Base-by-base conservation (phyloP, 1,139 yeast species). In the Torulaspora pretoriensis region DNA sequence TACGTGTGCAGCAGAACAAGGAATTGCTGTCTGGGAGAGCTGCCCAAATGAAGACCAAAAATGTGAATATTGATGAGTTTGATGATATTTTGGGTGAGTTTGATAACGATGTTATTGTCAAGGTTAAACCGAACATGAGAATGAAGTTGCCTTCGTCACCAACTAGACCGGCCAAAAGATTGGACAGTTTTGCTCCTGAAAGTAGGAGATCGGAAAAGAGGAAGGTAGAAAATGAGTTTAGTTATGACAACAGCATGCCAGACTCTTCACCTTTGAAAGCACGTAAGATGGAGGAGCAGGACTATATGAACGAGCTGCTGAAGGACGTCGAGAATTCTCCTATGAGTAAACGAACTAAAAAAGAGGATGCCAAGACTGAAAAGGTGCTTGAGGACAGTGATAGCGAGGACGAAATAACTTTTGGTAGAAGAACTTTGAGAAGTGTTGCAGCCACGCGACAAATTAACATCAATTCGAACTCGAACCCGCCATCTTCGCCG, bases 391-490 rank as follows among this genome's bases (percentile, higher is more conserved):
- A 50, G 13, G 59, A 53, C 23, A 63, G 57, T 3, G 65, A 59
- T 26, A 74, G 74, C 37, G 79, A 78, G 7, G 84, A 80, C 5
- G 83, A 80, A 38, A 77, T 80, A 16, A 64, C 76, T 4, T 70
- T 79, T 24, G 71, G 75, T 12, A 50, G 68, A 54, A 49, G 70
- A 54, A 57, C 70, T 2, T 49, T 61, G 43, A 54, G 68, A 42
- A 56, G 65, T 37, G 68, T 64, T 1, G 64, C 63, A 5, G 60
- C 65, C n/a, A 52, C 60, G 32, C 65, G 68, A 53, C 63, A 67
- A 37, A 56, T 68, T 27, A 61, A 61, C 30, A 51, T 68, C 8
- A 60, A 61, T 12, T 54, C 62, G 0, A 58, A 54, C 34, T 59
- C 63, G 8, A 60, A 62, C 8, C 51, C 54, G 1, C 50, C 55